Percentiles rank a stretch among this genome's conserved stretches.
These are phyloP conservation scores for Colletotrichum kahawae DNA, from an alignment of 2,329 filamentous ascomycete species.

Conservation along the genomic window DNA sequence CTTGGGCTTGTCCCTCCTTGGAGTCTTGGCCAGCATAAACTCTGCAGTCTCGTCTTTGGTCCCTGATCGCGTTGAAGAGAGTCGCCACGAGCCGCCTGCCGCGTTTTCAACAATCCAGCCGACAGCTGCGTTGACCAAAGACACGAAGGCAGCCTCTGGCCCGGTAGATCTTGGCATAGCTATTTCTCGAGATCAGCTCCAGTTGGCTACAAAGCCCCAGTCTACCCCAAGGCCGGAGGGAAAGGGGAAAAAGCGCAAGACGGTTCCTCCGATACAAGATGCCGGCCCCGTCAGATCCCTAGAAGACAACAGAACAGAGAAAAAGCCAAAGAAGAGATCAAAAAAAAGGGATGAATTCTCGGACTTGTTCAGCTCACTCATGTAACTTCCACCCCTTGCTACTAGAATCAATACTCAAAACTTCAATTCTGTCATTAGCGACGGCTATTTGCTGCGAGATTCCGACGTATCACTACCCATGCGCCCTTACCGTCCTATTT, in stretches of 20 bases:
- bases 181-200: constrained; percentile 30
- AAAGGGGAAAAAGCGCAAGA: constrained; percentile 1
- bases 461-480: constrained; percentile 11
- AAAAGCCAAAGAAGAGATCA: constrained; percentile 32
- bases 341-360: constrained; percentile 72
- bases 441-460: constrained; percentile 19
- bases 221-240: neutral
- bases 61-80: constrained; percentile 3
- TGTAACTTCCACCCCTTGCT: constrained; percentile 34
- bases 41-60: constrained; percentile 44
- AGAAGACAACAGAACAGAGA: constrained; percentile 34
- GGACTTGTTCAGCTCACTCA: constrained; percentile 69
- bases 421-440: constrained; percentile 20
- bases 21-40: constrained; percentile 64
- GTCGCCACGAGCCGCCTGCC: neutral
- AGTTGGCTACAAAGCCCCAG: neutral
- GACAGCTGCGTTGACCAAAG: neutral
- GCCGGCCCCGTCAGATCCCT: neutral
- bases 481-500: constrained; percentile 19
- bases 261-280: neutral
- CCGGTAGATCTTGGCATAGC: constrained; percentile 31
- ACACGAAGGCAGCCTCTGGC: constrained; percentile 21
- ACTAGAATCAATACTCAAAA: neutral
- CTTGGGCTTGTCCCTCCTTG: constrained; percentile 72
- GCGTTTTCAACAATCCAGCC: neutral